A percentile compares a stretch with the other conserved stretches of the same genome.
phyloP scores from a whole-genome alignment of 768 basidiomycete genomes.

The Auricularia heimuer region DNA sequence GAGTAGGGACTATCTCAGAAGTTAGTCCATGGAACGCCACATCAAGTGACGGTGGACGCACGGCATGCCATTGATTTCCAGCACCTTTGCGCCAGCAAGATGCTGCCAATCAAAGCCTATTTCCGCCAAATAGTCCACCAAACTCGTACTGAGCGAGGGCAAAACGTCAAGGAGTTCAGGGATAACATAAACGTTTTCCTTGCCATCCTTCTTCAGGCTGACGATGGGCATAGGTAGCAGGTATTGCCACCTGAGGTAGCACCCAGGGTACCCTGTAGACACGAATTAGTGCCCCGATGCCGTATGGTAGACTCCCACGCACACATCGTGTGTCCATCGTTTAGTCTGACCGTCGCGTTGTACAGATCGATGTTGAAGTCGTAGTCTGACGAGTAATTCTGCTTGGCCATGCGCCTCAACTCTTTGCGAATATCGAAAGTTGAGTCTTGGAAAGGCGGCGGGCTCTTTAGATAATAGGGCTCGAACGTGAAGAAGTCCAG shows the following conservation, averaged over 20 bases:
- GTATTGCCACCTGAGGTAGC: slow-evolving; percentile 2
- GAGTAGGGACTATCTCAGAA: not conserved
- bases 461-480: slow-evolving; percentile 8
- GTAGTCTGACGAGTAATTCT: slow-evolving; percentile 11
- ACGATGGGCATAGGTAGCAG: slow-evolving; percentile 12
- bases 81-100: slow-evolving; percentile 9
- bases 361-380: slow-evolving; percentile 13
- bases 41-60: not conserved
- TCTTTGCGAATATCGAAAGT: slow-evolving; percentile 8
- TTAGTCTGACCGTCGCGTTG: slow-evolving; percentile 8
- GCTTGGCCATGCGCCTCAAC: slow-evolving; percentile 6
- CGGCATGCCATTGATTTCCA: slow-evolving; percentile 9
- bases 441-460: slow-evolving; percentile 9
- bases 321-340: slow-evolving; percentile 10
- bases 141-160: slow-evolving; percentile 1
- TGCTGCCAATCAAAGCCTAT: slow-evolving; percentile 9
- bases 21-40: not conserved
- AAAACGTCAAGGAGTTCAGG: slow-evolving; percentile 10
- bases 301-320: not conserved
- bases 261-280: not conserved
- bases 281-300: not conserved
- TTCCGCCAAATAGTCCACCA: slow-evolving; percentile 8
- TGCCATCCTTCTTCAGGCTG: slow-evolving; percentile 5
- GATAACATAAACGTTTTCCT: slow-evolving; percentile 9
- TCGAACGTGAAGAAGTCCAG: slow-evolving; percentile 14